Base-by-base conservation (phyloP, 176 grass and related monocot genomes). In the Eragrostis curvula region DNA sequence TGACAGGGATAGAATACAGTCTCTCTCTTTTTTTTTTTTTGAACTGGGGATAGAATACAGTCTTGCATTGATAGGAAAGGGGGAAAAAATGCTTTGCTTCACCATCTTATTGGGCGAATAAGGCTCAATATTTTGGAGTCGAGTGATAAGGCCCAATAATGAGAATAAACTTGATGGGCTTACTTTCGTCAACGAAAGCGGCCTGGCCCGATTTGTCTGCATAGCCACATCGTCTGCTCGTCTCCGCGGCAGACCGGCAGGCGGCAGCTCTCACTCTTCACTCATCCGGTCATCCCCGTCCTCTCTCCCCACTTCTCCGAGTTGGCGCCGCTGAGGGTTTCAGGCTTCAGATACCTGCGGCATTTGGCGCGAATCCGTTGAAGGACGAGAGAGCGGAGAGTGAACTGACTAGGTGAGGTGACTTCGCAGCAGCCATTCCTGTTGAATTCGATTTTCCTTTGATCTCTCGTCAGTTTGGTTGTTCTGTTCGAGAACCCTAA, bases 351-450 rank as follows among this genome's bases (percentile, higher is more conserved):
- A 39, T 21, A 53, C 46, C 29, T 7, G 13, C n/a, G 15, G 48
- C 27, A 75, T 20, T 52, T 21, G 15, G 25, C 28, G 27, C 30
- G 8, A 55, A 68, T 84, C 29, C 12, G 41, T 68, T 12, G 24
- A 23, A 39, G 18, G 50, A 1, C 32, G 74, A n/a, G 24, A 74
- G 29, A n/a, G 46, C n/a, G 9, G n/a, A n/a, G 12, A 46, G 21
- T 66, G 23, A 84, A 61, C 23, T 84, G 40, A 83, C 1, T 23
- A 27, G 23, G 57, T 27, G 57, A 27, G n/a, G n/a, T 27, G 57
- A 60, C 9, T 23, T 58, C 21, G 7, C 8, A 58, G 56, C 43
- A n/a, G n/a, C n/a, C n/a, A n/a, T n/a, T 10, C 6, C 7, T n/a
- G 11, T 27, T 29, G 39, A 62, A 1, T 61, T 46, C 5, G n/a